Percentiles rank a stretch among this genome's conserved stretches.
These are phyloP conservation scores for Omphalotus olearius DNA, from an alignment of 1,284 basidiomycete species.

Conservation along the genomic window DNA sequence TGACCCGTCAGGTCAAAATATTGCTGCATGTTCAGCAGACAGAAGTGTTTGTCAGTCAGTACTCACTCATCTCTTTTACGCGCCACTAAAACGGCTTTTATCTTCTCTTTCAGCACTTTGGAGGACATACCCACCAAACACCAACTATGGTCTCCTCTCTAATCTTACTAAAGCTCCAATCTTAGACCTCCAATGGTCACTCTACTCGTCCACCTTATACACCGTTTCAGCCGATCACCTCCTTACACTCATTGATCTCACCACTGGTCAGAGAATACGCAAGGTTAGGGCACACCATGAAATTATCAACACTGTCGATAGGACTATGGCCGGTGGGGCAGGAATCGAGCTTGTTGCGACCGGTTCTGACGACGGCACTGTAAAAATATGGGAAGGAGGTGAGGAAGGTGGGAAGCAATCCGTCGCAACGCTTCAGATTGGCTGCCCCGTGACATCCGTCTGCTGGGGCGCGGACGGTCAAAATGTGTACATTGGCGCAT, in stretches of 20 bases:
- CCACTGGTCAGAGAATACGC: slow-evolving; percentile 71
- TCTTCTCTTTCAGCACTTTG: slow-evolving; percentile 53
- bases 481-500: slow-evolving; percentile 81
- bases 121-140: slow-evolving; percentile 78
- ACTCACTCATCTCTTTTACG: background rate
- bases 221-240: slow-evolving; percentile 84
- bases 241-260: slow-evolving; percentile 68
- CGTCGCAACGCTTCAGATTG: slow-evolving; percentile 77
- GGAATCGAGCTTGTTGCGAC: slow-evolving; percentile 63
- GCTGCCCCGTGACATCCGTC: slow-evolving; percentile 87
- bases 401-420: slow-evolving; percentile 73
- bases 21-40: slow-evolving; percentile 80
- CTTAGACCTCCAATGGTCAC: slow-evolving; percentile 78
- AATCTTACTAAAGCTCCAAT: slow-evolving; percentile 76
- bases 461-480: slow-evolving; percentile 89
- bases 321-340: slow-evolving; percentile 75
- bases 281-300: slow-evolving; percentile 82
- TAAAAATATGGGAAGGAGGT: slow-evolving; percentile 83
- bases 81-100: slow-evolving; percentile 2
- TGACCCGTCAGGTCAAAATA: slow-evolving; percentile 77
- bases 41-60: slow-evolving; percentile 65
- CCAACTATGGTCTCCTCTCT: slow-evolving; percentile 76
- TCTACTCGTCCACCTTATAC: slow-evolving; percentile 67
- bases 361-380: slow-evolving; percentile 85
- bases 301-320: slow-evolving; percentile 85